A percentile compares a stretch with the other conserved stretches of the same genome.
phyloP scores from a whole-genome alignment of 495 filamentous ascomycete species.

The Trichocladium uniseriatum region DNA sequence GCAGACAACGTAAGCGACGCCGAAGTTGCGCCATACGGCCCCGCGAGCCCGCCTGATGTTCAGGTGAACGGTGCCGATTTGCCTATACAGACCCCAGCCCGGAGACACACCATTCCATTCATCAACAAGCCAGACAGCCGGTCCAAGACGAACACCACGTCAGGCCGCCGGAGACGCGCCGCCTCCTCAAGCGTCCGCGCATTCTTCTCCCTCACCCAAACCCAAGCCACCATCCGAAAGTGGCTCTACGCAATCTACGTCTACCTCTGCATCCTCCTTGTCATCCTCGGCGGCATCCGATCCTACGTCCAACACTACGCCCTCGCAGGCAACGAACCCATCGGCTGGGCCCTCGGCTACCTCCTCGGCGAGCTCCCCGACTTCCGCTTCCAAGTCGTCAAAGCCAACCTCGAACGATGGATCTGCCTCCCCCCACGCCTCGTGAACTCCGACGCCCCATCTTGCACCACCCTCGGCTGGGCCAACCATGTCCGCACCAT shows the following conservation, averaged over 20 bases:
- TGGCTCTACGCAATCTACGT: slow-evolving; percentile 77
- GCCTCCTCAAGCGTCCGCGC: slow-evolving; percentile 58
- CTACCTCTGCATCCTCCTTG: slow-evolving; percentile 52
- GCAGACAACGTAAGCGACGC: slow-evolving; percentile 10
- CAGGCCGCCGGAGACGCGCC: slow-evolving; percentile 57
- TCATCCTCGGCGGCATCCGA: slow-evolving; percentile 64
- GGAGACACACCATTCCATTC: slow-evolving; percentile 48
- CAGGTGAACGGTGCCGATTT: slow-evolving; percentile 13
- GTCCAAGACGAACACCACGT: slow-evolving; percentile 45
- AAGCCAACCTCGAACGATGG: slow-evolving; percentile 61
- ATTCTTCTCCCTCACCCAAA: slow-evolving; percentile 69
- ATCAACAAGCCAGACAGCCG: slow-evolving; percentile 19
- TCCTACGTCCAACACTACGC: slow-evolving; percentile 56
- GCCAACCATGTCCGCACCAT: slow-evolving; percentile 47
- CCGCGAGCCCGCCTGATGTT: slow-evolving; percentile 4
- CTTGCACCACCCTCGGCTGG: slow-evolving; percentile 44
- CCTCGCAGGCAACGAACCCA: slow-evolving; percentile 63
- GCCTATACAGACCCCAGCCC: slow-evolving; percentile 15
- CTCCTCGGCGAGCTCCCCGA: slow-evolving; percentile 67
- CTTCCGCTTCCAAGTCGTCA: slow-evolving; percentile 58
- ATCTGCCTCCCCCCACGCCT: slow-evolving; percentile 53
- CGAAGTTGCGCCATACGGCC: not conserved
- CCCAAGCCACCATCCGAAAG: slow-evolving; percentile 65
- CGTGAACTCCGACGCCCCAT: slow-evolving; percentile 55
- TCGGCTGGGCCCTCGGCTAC: slow-evolving; percentile 89